These are phyloP conservation scores for Atalantia buxifolia DNA, from an alignment of 345 rosid genomes.

Conservation along the genomic window DNA sequence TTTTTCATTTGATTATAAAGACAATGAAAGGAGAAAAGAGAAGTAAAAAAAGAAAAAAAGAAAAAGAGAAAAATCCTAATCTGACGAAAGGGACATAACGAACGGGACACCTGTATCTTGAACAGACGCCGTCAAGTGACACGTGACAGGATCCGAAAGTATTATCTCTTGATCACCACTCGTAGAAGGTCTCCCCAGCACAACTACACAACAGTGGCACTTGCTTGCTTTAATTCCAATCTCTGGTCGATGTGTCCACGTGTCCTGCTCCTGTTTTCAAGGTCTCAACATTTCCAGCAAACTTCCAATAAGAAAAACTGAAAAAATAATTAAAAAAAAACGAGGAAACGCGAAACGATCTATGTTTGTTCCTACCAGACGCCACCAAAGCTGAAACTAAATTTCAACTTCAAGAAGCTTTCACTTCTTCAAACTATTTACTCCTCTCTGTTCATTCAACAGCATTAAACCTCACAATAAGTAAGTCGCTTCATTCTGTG, in stretches of 20 bases:
- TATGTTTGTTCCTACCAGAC: too few species aligned
- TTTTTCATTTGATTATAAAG: too few species aligned
- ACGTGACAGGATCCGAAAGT: not conserved
- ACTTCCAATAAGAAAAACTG: not conserved
- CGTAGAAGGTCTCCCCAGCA: not conserved
- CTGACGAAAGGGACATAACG: too few species aligned
- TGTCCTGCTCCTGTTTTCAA: not conserved
- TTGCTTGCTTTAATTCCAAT: not conserved
- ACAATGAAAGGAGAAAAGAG: too few species aligned
- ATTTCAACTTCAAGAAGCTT: too few species aligned
- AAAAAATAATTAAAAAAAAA: not conserved
- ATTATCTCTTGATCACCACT: not conserved
- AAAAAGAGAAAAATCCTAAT: too few species aligned
- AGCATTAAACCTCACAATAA: not conserved
- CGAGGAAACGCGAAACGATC: not conserved
- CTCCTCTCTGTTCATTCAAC: not conserved
- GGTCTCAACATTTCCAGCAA: not conserved
- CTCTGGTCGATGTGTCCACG: not conserved
- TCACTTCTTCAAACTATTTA: not conserved
- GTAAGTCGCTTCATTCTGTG: not conserved
- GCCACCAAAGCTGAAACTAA: too few species aligned
- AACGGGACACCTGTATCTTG: too few species aligned
- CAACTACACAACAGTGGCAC: not conserved
- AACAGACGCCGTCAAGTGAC: not conserved
- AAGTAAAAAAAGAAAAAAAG: too few species aligned